Percentiles rank a stretch among this genome's conserved stretches.
phyloP scores from a whole-genome alignment of 2,329 filamentous ascomycete species.

The Monosporascus sp. region DNA sequence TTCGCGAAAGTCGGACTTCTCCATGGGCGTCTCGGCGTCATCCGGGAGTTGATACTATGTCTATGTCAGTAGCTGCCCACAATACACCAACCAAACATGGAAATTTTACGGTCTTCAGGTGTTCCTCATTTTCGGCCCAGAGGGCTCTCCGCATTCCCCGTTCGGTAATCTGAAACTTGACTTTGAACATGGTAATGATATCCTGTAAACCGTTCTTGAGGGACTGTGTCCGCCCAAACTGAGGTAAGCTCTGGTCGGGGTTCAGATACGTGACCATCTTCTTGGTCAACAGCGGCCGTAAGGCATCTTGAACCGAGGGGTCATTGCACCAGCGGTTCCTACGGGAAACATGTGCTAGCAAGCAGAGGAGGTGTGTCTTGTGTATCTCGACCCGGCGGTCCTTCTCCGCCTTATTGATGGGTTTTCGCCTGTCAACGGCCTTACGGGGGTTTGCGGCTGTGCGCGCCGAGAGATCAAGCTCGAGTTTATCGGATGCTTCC shows the following conservation, averaged over 20 bases:
- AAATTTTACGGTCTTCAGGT: constrained; percentile 50
- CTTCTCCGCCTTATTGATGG: constrained; percentile 49
- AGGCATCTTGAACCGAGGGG: constrained; percentile 55
- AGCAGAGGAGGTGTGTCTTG: constrained; percentile 77
- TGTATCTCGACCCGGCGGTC: constrained; percentile 67
- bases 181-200: constrained; percentile 60
- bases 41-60: constrained; percentile 50
- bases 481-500: constrained; percentile 33
- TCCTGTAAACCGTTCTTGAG: constrained; percentile 75
- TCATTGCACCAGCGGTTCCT: constrained; percentile 92
- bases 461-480: constrained; percentile 49
- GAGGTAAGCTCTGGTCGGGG: constrained; percentile 60
- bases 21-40: constrained; percentile 62
- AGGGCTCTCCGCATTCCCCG: constrained; percentile 63
- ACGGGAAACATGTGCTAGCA: constrained; percentile 70
- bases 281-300: constrained; percentile 60
- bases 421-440: constrained; percentile 41
- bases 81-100: constrained; percentile 9
- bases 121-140: constrained; percentile 67
- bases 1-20: constrained; percentile 66
- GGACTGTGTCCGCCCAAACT: constrained; percentile 71
- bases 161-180: constrained; percentile 65
- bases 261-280: constrained; percentile 64
- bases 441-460: constrained; percentile 26
- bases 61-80: constrained; percentile 5